Base-by-base conservation (phyloP, 2,329 filamentous ascomycete genomes). In the Coleophoma crateriformis region DNA sequence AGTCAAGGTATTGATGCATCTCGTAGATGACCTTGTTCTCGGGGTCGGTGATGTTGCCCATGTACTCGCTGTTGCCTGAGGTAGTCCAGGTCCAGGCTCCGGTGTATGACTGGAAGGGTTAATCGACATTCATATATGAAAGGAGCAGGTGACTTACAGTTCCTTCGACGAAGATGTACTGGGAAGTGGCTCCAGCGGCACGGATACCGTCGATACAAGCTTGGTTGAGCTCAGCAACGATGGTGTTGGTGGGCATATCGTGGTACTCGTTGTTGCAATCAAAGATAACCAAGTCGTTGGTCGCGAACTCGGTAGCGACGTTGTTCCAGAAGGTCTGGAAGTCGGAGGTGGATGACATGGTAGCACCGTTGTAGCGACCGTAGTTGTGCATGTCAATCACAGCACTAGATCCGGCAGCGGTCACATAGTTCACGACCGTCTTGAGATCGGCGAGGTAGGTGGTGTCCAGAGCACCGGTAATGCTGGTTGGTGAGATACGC, bases 1-100 rank as follows among this genome's bases (percentile, higher is more conserved):
- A 67, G 64, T 82, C 78, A 35, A 82, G 77, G 58, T 82, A 82
- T 65, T 82, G 78, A 61, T 82, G 78, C 78, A 82, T 81, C 59
- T 82, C 76, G 64, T 78, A 81, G 60, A 82, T 64, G 50, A 81
- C 70, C 58, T 77, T 78, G 64, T 79, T 66, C 42, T 67, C 51
- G 0, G 77, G 69, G 53, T 82, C 78, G 8, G 71, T 76, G 39
- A 82, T 68, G 17, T 55, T 64, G 48, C 71, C 68, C 50, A 77
- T 68, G 41, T 67, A 66, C 4, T 69, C 68, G 34, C 50, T 67
- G 58, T 76, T 77, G 39, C 72, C 73, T 13, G 54, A 54, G n/a
- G 55, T 50, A 4, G 48, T 67, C 78, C 78, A 80, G 8, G 73
- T 76, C 71, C 70, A 74, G 15, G 71, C 71, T 1, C 69, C 68